These are phyloP conservation scores for Pseudoscleropodium purum DNA, from an alignment of 225 moss, liverwort and hornwort genomes.

Conservation along the genomic window DNA sequence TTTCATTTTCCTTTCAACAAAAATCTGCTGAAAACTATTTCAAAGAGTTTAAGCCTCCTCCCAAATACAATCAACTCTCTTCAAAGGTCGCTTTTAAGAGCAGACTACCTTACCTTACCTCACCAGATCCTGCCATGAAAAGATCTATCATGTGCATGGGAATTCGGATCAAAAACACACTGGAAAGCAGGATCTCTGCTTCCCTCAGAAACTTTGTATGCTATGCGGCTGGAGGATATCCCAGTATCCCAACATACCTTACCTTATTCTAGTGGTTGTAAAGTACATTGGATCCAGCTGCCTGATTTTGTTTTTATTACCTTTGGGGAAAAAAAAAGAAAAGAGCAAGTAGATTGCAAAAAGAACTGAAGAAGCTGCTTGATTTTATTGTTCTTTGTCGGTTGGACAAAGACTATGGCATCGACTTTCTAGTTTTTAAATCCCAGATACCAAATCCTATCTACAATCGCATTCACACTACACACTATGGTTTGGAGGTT, in stretches of 20 bases:
- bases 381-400: too few relatives aligned
- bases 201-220: neutral
- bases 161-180: neutral
- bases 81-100: neutral
- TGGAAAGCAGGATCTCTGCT: neutral
- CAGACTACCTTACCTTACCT: too few relatives aligned
- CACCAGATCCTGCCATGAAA: neutral
- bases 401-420: too few relatives aligned
- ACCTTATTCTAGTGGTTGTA: neutral
- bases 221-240: neutral
- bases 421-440: too few relatives aligned
- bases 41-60: neutral
- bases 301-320: neutral
- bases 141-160: neutral
- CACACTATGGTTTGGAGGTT: too few relatives aligned
- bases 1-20: too few relatives aligned
- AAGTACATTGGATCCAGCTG: neutral
- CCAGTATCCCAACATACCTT: neutral
- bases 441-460: too few relatives aligned
- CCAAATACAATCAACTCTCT: neutral
- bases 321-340: neutral
- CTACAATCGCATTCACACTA: too few relatives aligned
- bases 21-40: fast-evolving
- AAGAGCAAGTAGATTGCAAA: neutral
- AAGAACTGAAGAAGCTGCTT: neutral